A percentile compares a stretch with the other conserved stretches of the same genome.
These are phyloP conservation scores for Triticum dicoccoides DNA, from an alignment of 176 grass and related monocot genomes.

Conservation along the genomic window DNA sequence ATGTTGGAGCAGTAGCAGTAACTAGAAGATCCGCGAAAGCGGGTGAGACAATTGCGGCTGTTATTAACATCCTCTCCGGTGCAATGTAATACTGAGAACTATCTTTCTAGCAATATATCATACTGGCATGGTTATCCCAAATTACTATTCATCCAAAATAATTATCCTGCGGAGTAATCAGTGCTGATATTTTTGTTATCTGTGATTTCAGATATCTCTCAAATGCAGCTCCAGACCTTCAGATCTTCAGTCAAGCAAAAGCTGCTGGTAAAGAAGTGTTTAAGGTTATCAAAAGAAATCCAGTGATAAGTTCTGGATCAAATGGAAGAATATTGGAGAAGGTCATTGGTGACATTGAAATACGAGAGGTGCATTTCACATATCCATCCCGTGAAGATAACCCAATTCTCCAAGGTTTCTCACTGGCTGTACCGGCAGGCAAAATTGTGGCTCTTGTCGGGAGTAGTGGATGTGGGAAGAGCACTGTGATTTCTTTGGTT, in stretches of 20 bases:
- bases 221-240: conserved; percentile 66
- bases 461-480: conserved; percentile 58
- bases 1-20: conserved; percentile 54
- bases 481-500: conserved; percentile 48
- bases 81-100: conserved; percentile 51
- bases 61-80: conserved; percentile 62
- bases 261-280: conserved; percentile 41
- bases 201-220: conserved; percentile 52
- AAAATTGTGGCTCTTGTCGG: conserved; percentile 49
- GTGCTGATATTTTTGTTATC: neutral
- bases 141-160: conserved; percentile 5
- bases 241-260: conserved; percentile 57
- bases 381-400: conserved; percentile 55
- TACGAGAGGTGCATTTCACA: conserved; percentile 39
- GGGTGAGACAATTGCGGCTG: conserved; percentile 53
- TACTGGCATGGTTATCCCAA: conserved; percentile 2
- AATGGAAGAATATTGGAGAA: conserved; percentile 37
- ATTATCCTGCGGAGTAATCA: neutral
- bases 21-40: conserved; percentile 27
- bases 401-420: conserved; percentile 42
- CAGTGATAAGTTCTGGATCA: conserved; percentile 37
- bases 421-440: conserved; percentile 26
- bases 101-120: conserved; percentile 18
- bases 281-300: conserved; percentile 39
- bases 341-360: conserved; percentile 32